Evolutionary conservation across 768 basidiomycete species (phyloP).

Genomic region (Kwoniella newhampshirensis): DNA sequence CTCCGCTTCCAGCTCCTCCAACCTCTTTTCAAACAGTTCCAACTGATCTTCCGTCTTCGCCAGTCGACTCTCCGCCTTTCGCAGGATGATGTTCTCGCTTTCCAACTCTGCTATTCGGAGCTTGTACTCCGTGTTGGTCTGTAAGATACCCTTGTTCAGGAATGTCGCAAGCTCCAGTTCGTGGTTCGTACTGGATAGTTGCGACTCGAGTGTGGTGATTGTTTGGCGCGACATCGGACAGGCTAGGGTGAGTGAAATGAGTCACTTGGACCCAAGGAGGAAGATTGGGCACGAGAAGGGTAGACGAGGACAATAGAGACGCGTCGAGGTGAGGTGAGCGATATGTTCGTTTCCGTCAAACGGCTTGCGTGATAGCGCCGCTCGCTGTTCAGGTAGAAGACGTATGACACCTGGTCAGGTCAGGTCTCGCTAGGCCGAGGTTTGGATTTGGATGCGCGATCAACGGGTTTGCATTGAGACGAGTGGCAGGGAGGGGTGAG

Average conservation of each 20-base stretch:
- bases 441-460: no score
- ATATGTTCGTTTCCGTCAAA: no score
- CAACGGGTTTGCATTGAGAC: no score
- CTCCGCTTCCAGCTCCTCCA: conserved; percentile 2
- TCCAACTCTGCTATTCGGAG: conserved; percentile 41
- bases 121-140: conserved; percentile 38
- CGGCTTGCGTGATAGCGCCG: no score
- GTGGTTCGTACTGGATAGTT: conserved; percentile 11
- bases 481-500: no score
- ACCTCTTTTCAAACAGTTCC: conserved; percentile 11
- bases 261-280: not conserved
- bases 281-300: not conserved
- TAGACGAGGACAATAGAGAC: not conserved
- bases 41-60: conserved; percentile 29
- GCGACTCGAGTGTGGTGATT: conserved; percentile 4
- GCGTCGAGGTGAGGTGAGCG: not conserved
- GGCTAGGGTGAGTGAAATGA: not conserved
- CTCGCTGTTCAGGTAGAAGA: no score
- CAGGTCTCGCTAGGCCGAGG: no score
- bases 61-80: conserved; percentile 35
- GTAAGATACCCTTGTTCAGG: conserved; percentile 45
- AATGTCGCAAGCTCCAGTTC: conserved; percentile 43
- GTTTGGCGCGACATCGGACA: conserved; percentile 20
- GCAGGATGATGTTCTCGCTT: conserved; percentile 34
- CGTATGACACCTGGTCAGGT: no score